A percentile compares a stretch with the other conserved stretches of the same genome.
Conservation (phyloP, 495 filamentous ascomycete species). For the Massariosphaeria phaeospora region DNA sequence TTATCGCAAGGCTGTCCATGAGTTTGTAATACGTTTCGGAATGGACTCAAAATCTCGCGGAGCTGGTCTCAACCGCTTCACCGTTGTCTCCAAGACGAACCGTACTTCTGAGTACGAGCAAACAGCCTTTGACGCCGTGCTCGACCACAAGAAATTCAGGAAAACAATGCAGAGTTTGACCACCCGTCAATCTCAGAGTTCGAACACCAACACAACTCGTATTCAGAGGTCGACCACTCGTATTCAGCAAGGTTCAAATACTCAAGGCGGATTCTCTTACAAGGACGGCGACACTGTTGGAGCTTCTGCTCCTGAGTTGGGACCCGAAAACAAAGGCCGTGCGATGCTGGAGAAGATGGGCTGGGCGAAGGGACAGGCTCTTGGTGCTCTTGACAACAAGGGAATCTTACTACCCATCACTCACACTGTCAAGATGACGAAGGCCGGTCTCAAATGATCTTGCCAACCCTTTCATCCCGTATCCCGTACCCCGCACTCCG, state of each 20-base stretch:
- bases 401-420: conserved; percentile 80
- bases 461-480: no score
- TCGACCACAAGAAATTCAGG: conserved; percentile 39
- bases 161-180: conserved; percentile 44
- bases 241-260: conserved; percentile 2
- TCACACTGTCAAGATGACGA: conserved; percentile 82
- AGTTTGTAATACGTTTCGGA: conserved; percentile 61
- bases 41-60: conserved; percentile 83
- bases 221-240: no score
- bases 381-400: conserved; percentile 80
- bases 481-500: no score
- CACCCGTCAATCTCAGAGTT: conserved; percentile 31
- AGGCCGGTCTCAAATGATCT: conserved; percentile 61
- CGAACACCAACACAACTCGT: conserved; percentile 21
- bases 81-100: conserved; percentile 69
- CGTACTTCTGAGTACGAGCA: conserved; percentile 54
- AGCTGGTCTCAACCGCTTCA: conserved; percentile 64
- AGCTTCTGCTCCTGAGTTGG: conserved; percentile 75
- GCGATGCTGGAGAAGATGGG: conserved; percentile 97
- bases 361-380: conserved; percentile 79
- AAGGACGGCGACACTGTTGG: conserved; percentile 90
- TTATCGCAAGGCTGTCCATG: conserved; percentile 70
- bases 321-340: conserved; percentile 74
- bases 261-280: conserved; percentile 44
- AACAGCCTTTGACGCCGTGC: conserved; percentile 21